phyloP scores from a whole-genome alignment of 208 protist genomes.

The Wallacemonas sp. region DNA sequence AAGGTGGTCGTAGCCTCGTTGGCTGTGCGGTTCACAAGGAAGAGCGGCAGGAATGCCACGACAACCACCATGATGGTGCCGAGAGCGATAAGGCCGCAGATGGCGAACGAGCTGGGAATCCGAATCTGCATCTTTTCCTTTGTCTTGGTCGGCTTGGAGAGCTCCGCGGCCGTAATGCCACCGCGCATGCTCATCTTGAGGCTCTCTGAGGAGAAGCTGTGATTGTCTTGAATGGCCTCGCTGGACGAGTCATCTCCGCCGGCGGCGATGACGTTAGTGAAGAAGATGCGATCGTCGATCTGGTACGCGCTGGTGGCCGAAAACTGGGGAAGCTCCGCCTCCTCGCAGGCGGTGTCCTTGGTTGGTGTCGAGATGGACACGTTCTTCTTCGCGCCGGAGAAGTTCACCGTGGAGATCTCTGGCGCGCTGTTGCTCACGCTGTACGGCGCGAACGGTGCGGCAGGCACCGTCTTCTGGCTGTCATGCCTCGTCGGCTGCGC shows the following conservation, averaged over 20 bases:
- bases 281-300: conserved; percentile 4
- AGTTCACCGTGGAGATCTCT: background rate
- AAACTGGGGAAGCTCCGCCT: background rate
- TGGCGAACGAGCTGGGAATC: conserved; percentile 35
- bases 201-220: background rate
- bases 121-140: background rate
- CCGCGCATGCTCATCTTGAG: background rate
- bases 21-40: conserved; percentile 44
- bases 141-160: background rate
- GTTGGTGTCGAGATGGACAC: background rate
- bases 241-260: background rate
- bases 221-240: background rate
- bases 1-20: conserved; percentile 42
- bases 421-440: no score
- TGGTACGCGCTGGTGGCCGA: background rate
- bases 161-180: background rate
- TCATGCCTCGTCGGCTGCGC: background rate
- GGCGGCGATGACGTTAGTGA: conserved; percentile 1
- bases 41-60: conserved; percentile 63
- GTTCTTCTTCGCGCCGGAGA: background rate
- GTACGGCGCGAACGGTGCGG: background rate
- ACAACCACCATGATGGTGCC: conserved; percentile 50
- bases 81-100: conserved; percentile 53
- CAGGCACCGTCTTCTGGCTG: no score
- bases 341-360: background rate